Base-by-base conservation (phyloP, 164 flowering plant genomes). In the Sextonia rubra region DNA sequence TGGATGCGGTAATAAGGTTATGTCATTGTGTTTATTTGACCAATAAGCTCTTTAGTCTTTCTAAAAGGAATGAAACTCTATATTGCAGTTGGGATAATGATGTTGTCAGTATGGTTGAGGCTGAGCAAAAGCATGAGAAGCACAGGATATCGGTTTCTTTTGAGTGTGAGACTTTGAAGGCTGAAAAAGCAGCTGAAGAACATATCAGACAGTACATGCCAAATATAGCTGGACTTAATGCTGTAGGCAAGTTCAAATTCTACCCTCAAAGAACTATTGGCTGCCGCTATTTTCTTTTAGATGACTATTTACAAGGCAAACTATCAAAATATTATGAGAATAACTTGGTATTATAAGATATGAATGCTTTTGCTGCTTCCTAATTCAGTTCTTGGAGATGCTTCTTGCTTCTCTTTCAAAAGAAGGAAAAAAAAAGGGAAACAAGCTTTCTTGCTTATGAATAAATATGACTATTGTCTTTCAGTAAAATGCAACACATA, bases 131-230 rank as follows among this genome's bases (percentile, higher is more conserved):
- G 80, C 78, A 85, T 24, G 77, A 73, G 17, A 86, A 86, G 77
- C 78, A 74, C 67, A 85, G 86, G 82, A 78, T 96, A 72, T 55
- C 64, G 5, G 82, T 96, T 68, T 86, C 88, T 56, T 96, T 93
- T 74, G 91, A 86, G 68, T 96, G 99, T 66, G 94, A 96, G 77
- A 91, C 95, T 23, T 82, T 96, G 75, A 93, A 93, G 81, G 88
- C 98, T 69, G 99, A 89, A 0, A 77, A 87, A 78, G 91, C 86
- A 71, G 97, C 99, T 1, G 95, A 93, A 78, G 98, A 91, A n/a
- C 98, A 96, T 78, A 86, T 96, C 79, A 83, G 30, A 75, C 80
- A 85, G 80, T 96, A 87, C 82, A 87, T 93, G 92, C 98, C 98
- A 66, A 91, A 96, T 75, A 77, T 96, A 77, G 84, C 82, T 37